phyloP scores from a whole-genome alignment of 441 rosid genomes.

The Cnidoscolus chayamansa region DNA sequence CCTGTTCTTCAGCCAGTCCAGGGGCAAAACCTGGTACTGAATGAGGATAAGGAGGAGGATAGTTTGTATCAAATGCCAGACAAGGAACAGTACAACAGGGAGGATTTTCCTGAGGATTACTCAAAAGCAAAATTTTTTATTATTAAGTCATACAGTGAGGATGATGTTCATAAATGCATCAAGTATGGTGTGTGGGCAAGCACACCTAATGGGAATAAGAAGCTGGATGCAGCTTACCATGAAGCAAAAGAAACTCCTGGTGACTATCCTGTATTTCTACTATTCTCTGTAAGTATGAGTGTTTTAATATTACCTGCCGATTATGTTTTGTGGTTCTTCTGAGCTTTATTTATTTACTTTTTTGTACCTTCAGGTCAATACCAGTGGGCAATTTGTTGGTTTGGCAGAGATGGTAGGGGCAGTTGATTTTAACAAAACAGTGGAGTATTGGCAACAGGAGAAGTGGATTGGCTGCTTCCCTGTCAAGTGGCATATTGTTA shows the following conservation, averaged over 20 bases:
- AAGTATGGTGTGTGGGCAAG: conserved; percentile 95
- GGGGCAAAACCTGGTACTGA: conserved; percentile 35
- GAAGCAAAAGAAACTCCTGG: conserved; percentile 54
- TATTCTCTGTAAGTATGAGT: conserved; percentile 71
- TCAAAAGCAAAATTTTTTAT: conserved; percentile 74
- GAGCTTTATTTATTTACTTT: background rate
- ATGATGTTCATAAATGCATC: conserved; percentile 94
- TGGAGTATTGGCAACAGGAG: conserved; percentile 95
- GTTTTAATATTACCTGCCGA: background rate
- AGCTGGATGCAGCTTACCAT: conserved; percentile 71
- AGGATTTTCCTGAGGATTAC: conserved; percentile 68
- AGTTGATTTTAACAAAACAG: conserved; percentile 73
- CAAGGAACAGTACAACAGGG: conserved; percentile 56
- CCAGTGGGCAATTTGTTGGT: conserved; percentile 96
- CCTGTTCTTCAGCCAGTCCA: conserved; percentile 33
- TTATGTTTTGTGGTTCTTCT: background rate
- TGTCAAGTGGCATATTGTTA: conserved; percentile 85
- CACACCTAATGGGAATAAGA: conserved; percentile 85
- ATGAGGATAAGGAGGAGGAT: conserved; percentile 40
- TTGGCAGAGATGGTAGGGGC: conserved; percentile 87
- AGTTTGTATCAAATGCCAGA: conserved; percentile 41
- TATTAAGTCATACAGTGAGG: conserved; percentile 94
- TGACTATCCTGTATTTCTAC: conserved; percentile 73
- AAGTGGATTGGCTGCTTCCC: conserved; percentile 97
- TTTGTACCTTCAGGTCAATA: conserved; percentile 54